Base-by-base conservation (phyloP, 2,329 filamentous ascomycete species). In the Beauveria caledonica region DNA sequence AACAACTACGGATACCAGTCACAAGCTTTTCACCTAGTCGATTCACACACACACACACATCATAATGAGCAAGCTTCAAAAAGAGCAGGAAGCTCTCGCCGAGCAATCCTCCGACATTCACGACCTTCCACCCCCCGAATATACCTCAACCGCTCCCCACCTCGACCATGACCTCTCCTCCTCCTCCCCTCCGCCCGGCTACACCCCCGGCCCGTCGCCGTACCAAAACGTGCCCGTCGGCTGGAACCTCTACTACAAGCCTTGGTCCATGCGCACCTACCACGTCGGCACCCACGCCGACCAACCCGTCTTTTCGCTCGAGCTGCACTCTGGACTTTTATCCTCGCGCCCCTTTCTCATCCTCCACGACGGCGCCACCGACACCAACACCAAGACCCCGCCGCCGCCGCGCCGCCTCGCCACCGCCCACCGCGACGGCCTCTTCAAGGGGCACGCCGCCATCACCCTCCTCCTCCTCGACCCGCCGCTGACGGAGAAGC, bases 261-360 rank as follows among this genome's bases (percentile, higher is more conserved):
- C 29, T n/a, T 60, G 51, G 50, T 44, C 50, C 21, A 27, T 42
- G 42, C 42, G 50, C 3, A 42, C 51, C 50, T 60, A 23, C 33
- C 42, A 27, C 21, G 1, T 60, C 42, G 58, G 58, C 29, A 33
- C 50, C 50, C 58, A 60, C 51, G 58, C 58, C 50, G 44, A 55
- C 51, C 17, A 45, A 42, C 50, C 51, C 39, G 42, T 42, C 50
- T 60, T 55, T 13, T 13, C 50, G 27, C 58, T 60, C 21, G 45
- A 55, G 50, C 42, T 55, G 42, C 50, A 60, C 58, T 19, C 29
- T 9, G 51, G 29, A 42, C n/a, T 60, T 3, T 45, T 40, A 9
- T 40, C 50, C 10, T 55, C 58, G 19, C 50, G 51, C 29, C 60
- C 62, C n/a, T 63, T 61, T 17, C 44, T 63, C 21, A 29, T 63